Evolutionary conservation across 2,329 filamentous ascomycete genomes (phyloP).

Genomic region (Parastagonospora nodorum): DNA sequence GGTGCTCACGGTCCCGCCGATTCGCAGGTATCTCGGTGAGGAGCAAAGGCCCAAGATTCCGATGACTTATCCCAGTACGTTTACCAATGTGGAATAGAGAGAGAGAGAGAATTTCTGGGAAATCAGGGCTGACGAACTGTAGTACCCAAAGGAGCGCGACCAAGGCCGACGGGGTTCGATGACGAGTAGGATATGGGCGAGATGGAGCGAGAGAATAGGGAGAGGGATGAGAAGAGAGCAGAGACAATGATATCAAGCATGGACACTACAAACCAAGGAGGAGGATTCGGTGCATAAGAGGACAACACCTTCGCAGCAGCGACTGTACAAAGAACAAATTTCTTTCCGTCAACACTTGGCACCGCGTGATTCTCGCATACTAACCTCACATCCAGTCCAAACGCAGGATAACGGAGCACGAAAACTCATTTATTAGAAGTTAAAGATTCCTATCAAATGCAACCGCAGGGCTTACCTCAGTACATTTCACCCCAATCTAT

Average conservation of each 20-base stretch:
- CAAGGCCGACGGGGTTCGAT: slow-evolving; percentile 53
- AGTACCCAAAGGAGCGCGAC: slow-evolving; percentile 55
- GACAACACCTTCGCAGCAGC: slow-evolving; percentile 3
- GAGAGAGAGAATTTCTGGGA: not conserved
- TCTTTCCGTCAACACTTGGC: slow-evolving; percentile 13
- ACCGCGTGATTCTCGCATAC: not conserved
- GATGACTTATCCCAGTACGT: slow-evolving; percentile 88
- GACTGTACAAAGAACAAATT: slow-evolving; percentile 35
- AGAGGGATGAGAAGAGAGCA: not conserved
- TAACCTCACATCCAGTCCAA: not conserved
- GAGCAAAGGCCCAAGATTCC: slow-evolving; percentile 71
- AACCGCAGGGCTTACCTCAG: no score
- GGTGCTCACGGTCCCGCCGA: slow-evolving; percentile 73
- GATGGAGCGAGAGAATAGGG: not conserved
- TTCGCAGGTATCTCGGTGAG: slow-evolving; percentile 75
- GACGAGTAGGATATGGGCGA: slow-evolving; percentile 36
- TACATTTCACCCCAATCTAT: no score
- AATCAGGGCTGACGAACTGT: slow-evolving; percentile 11
- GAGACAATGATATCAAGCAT: not conserved
- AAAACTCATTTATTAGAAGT: not conserved
- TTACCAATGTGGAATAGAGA: slow-evolving; percentile 22
- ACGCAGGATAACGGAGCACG: not conserved
- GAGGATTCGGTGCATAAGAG: not conserved
- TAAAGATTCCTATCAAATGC: not conserved
- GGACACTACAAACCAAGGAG: not conserved